Evolutionary conservation across 2,329 filamentous ascomycete genomes (phyloP), one percentile per base, ranked within the genome.

Genomic region (Metarhizium sp.): DNA sequence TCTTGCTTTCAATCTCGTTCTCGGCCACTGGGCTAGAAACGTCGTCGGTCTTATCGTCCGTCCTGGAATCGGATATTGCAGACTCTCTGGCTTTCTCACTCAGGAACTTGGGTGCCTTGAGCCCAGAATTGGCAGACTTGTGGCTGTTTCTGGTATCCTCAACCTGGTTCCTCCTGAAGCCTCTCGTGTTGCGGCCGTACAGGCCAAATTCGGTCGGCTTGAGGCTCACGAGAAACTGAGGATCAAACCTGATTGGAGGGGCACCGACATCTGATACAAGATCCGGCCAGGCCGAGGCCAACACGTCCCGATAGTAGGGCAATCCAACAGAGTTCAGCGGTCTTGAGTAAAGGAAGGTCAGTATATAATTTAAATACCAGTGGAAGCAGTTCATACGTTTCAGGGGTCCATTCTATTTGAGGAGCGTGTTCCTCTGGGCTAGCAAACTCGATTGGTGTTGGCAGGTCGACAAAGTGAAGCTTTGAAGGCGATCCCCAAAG

Each of bases 221-320:
- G 56, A 95, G 79, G 20, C 80, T 81, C 4, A 81, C 77, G 20
- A 95, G 69, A 38, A 92, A 80, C 34, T 85, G 79, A 2, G 80
- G 75, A 60, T 96, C 92, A 53, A 92, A 78, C 58, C 86, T 89
- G 13, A 79, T 72, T 0, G 92, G 88, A 16, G 91, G 89, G 14
- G 88, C 90, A 40, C 92, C 92, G 43, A 95, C 81, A 67, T 96
- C 91, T 56, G 87, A 92, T 1, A 94, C 71, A 63, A 92, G 78
- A 65, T 92, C 88, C 57, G 94, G 91, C 90, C 92, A 96, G 42
- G 89, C 86, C 2, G 94, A 99, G 42, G 95, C 78, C 11, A 99
- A 78, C 14, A 81, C 78, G 59, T 97, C 92, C 59, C 92, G 84
- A 69, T 99, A 99, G 69, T 92, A 95, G 1, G 94, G 92, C 80